phyloP scores from a whole-genome alignment of 2,329 filamentous ascomycete species.

The Trichoderma arundinaceum region DNA sequence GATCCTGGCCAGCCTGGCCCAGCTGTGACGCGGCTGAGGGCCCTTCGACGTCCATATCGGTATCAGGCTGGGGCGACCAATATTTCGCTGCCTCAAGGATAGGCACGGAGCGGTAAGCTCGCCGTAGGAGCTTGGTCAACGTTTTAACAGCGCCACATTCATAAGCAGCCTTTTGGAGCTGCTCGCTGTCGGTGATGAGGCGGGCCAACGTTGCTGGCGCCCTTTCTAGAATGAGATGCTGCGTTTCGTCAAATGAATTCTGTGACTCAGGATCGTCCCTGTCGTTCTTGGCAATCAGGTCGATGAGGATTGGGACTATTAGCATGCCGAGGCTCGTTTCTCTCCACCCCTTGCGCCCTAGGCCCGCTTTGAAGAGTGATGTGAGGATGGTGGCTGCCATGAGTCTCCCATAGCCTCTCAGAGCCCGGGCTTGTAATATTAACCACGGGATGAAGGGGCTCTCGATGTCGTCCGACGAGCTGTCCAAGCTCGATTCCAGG shows the following conservation, averaged over 20 bases:
- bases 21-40: conserved; percentile 54
- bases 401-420: conserved; percentile 63
- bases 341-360: conserved; percentile 64
- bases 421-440: conserved; percentile 65
- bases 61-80: conserved; percentile 49
- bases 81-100: conserved; percentile 41
- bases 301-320: conserved; percentile 72
- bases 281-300: conserved; percentile 57
- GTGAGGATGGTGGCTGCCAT: conserved; percentile 73
- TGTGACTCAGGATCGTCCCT: conserved; percentile 54
- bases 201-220: conserved; percentile 78
- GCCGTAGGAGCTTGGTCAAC: conserved; percentile 56
- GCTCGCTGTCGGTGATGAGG: conserved; percentile 77
- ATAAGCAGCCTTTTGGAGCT: conserved; percentile 80
- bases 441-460: conserved; percentile 77
- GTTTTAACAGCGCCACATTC: conserved; percentile 62
- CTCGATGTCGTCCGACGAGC: conserved; percentile 65
- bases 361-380: conserved; percentile 69
- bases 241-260: conserved; percentile 45
- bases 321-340: conserved; percentile 69
- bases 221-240: conserved; percentile 63
- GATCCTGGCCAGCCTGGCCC: conserved; percentile 65
- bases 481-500: conserved; percentile 44
- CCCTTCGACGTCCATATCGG: conserved; percentile 44
- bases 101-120: conserved; percentile 55